Evolutionary conservation across 805 yeast species (phyloP), one percentile per base, ranked within the genome.

Genomic region (Ogataea henricii): DNA sequence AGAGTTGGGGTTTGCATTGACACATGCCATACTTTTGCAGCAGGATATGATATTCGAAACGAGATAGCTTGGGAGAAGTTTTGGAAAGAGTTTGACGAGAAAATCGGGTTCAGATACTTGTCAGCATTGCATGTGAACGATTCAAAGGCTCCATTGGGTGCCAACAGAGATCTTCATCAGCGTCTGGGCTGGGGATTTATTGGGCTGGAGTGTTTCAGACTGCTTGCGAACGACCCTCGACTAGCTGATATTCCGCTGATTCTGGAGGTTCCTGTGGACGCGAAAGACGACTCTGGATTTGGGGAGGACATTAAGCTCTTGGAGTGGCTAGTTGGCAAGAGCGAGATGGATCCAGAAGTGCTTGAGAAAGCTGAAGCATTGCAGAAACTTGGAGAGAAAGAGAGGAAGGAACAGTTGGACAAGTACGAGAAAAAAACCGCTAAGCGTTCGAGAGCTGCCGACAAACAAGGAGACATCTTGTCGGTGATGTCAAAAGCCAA

Each of bases 1-100:
- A 75, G 99, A 47, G 84, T 94, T n/a, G 98, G 99, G 3, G 96
- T 94, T 1, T 94, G 99, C 64, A 76, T 94, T 13, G 99, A 94
- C 65, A 94, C 98, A 0, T 94, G 99, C 64, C 99, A 94, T 66
- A 76, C 96, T 0, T 90, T 88, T 72, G 97, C 98, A 0, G 96
- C 98, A 1, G 99, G 99, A 1, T 91, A 88, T 64, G 97, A 94
- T 62, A 76, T 94, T 39, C 68, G 83, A n/a, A 76, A 77, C 14
- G 77, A 76, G 49, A 81, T 74, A 25, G 63, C 70, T 12, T 87
- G 83, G 68, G 72, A 74, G 8, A 67, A 69, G 37, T 91, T 94
- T 65, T 87, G 97, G 95, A 65, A 71, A 4, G 68, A 82, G 33
- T 94, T 87, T 66, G 97, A 91, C 60, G 64, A 73, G 6, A 72